A percentile compares a stretch with the other conserved stretches of the same genome.
phyloP scores from a whole-genome alignment of 2,329 filamentous ascomycete genomes.

The Colletotrichum neosansevieriae region DNA sequence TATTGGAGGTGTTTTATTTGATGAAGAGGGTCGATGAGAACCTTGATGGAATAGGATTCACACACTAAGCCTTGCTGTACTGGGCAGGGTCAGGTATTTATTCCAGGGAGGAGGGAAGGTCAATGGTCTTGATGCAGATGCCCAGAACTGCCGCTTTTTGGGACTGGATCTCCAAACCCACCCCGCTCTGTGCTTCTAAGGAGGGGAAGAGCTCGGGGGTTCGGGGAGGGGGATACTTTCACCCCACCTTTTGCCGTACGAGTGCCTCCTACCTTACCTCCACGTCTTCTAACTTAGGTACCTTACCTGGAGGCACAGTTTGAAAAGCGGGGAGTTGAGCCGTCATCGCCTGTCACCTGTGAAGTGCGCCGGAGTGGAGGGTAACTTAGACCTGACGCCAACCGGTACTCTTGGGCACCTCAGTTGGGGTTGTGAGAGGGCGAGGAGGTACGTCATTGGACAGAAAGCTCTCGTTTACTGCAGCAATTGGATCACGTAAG shows the following conservation, averaged over 20 bases:
- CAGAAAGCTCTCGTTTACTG: background rate
- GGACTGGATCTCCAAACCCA: constrained; percentile 35
- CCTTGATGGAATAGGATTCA: constrained; percentile 39
- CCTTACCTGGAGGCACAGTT: background rate
- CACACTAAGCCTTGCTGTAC: constrained; percentile 30
- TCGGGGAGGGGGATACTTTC: constrained; percentile 30
- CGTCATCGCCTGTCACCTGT: constrained; percentile 20
- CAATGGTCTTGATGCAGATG: constrained; percentile 17
- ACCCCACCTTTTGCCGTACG: background rate
- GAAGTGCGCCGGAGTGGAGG: constrained; percentile 14
- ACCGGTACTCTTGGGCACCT: constrained; percentile 18
- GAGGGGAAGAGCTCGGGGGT: constrained; percentile 33
- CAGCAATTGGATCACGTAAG: background rate
- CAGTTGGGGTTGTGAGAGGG: background rate
- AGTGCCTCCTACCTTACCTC: no score
- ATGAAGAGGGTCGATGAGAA: constrained; percentile 36
- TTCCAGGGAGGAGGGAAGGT: constrained; percentile 18
- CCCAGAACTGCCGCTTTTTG: constrained; percentile 36
- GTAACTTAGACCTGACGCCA: constrained; percentile 30
- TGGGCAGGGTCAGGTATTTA: constrained; percentile 40
- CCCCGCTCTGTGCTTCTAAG: constrained; percentile 17
- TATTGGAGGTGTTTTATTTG: constrained; percentile 25
- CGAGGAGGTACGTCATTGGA: constrained; percentile 29
- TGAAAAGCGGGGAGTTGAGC: constrained; percentile 29
- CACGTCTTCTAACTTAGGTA: no score